Evolutionary conservation across 192 early-diverging fungal genomes (phyloP), one percentile per base, ranked within the genome.

Genomic region (Rhizophagus clarus): DNA sequence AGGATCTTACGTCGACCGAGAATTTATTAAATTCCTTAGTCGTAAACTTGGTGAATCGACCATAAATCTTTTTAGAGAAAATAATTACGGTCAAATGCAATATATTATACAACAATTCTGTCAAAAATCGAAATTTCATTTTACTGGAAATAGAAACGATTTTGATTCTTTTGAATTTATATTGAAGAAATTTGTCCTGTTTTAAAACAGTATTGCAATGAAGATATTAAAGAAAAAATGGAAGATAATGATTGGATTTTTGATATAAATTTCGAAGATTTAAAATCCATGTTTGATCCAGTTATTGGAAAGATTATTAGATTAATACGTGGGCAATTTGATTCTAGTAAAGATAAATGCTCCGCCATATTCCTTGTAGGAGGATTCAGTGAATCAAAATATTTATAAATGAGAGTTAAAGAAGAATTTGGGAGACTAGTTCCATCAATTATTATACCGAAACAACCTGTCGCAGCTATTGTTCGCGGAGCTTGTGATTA

Each of bases 281-380:
- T 61, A 2, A 64, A 76, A 26, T 12, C 22, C 45, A 85, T 90
- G 6, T 90, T 90, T 86, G 87, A 88, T 29, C 87, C 88, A 11
- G 87, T 88, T 17, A 83, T 90, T n/a, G 82, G 83, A n/a, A 85
- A 87, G 71, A 86, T 90, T 10, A 62, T 86, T 1, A 62, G 77
- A 11, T 61, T 87, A 15, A 86, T 89, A 17, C 71, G 83, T 67
- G 68, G 83, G 45, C 88, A 89, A 61, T 72, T 89, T 29, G 70
- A 72, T 3, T 83, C 84, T 62, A 64, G 79, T 7, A 77, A 82
- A 49, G 72, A 72, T 15, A 72, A 60, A 22, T 74, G 85, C 5
- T 76, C 82, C 24, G 83, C 85, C 12, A 85, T 86, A 26, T 89
- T 89, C 78, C 66, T 89, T 74, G 88, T 89, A 11, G 88, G 88